Conservation (phyloP, 805 yeast species). For the Candida ipomoeae region DNA sequence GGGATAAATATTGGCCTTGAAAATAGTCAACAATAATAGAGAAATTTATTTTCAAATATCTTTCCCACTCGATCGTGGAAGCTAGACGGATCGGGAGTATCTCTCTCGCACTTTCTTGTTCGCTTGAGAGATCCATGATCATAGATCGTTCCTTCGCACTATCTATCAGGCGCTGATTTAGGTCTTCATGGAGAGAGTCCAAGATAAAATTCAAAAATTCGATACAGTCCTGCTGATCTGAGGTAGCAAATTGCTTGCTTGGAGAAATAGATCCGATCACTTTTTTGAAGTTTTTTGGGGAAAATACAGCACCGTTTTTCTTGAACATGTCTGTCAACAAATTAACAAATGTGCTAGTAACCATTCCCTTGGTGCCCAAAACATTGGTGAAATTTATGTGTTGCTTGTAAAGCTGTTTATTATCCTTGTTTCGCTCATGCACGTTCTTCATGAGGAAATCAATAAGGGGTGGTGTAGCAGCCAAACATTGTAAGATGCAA, state of each 20-base stretch:
- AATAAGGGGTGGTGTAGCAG: slow-evolving; percentile 65
- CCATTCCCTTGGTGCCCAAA: slow-evolving; percentile 75
- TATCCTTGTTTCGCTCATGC: background rate
- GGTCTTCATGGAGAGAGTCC: slow-evolving; percentile 79
- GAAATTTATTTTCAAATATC: slow-evolving; percentile 72
- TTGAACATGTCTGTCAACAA: slow-evolving; percentile 53
- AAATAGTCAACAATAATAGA: slow-evolving; percentile 77
- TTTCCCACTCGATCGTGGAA: slow-evolving; percentile 87
- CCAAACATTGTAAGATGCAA: slow-evolving; percentile 79
- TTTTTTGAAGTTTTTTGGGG: slow-evolving; percentile 63
- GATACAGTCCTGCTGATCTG: slow-evolving; percentile 81
- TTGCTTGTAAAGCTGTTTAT: slow-evolving; percentile 49
- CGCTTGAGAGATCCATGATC: slow-evolving; percentile 46
- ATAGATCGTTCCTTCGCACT: slow-evolving; percentile 30
- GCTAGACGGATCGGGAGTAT: slow-evolving; percentile 71
- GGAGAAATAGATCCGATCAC: slow-evolving; percentile 65
- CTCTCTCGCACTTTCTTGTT: slow-evolving; percentile 73
- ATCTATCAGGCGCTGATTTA: slow-evolving; percentile 54
- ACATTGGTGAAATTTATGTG: slow-evolving; percentile 70
- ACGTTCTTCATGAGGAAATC: slow-evolving; percentile 47
- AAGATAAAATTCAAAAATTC: slow-evolving; percentile 73
- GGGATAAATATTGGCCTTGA: slow-evolving; percentile 88
- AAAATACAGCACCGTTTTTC: slow-evolving; percentile 43
- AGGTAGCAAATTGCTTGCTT: slow-evolving; percentile 53
- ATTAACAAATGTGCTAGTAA: slow-evolving; percentile 65